Percentiles rank a stretch among this genome's conserved stretches.
Evolutionary conservation across 208 protist species (phyloP).

Genomic region (Wallacemonas sp.): DNA sequence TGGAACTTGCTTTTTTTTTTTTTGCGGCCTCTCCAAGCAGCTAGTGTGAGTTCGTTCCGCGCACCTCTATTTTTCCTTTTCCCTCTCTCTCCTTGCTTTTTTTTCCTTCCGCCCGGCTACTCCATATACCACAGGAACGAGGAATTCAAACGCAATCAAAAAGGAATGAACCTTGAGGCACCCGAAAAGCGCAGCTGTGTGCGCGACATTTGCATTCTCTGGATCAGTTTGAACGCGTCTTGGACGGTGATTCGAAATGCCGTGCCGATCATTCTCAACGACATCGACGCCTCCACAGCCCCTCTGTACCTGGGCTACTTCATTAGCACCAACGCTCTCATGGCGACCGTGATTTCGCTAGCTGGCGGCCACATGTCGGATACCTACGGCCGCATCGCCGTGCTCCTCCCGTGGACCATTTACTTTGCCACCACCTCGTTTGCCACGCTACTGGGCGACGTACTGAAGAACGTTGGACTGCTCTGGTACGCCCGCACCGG

Average conservation of each 20-base stretch:
- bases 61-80: too few species aligned
- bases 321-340: conserved; percentile 40
- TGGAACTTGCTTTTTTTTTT: conserved; percentile 6
- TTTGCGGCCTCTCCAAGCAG: too few species aligned
- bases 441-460: conserved; percentile 28
- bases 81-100: too few species aligned
- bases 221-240: conserved; percentile 12
- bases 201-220: conserved; percentile 16
- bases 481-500: conserved; percentile 33
- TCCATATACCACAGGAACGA: too few species aligned
- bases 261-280: conserved; percentile 40
- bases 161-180: conserved; percentile 12
- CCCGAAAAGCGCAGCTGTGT: conserved; percentile 2
- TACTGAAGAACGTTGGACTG: conserved; percentile 19
- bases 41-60: too few species aligned
- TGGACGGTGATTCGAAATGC: conserved; percentile 13
- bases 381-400: conserved; percentile 29
- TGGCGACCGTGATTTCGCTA: conserved; percentile 39
- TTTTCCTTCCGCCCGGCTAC: too few species aligned
- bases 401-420: conserved; percentile 37
- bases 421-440: conserved; percentile 35
- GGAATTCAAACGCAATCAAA: too few species aligned
- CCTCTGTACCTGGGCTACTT: conserved; percentile 47
- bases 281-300: conserved; percentile 30
- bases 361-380: conserved; percentile 39